These are phyloP conservation scores for Oehlia diaphana DNA, from an alignment of 192 early-diverging fungal species.

Conservation along the genomic window DNA sequence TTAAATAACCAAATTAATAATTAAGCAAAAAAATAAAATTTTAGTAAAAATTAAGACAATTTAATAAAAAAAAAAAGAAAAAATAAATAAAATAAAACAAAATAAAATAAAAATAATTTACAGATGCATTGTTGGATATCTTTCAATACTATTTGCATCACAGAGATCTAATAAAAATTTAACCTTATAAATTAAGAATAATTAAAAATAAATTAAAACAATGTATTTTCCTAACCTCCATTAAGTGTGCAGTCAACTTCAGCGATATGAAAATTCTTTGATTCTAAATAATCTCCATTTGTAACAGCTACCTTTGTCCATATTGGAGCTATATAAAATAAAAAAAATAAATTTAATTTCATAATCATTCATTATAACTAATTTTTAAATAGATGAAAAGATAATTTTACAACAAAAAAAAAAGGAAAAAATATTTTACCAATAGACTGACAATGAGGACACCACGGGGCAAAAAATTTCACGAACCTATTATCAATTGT, in stretches of 20 bases:
- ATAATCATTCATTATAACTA: neutral
- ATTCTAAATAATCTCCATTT: constrained; percentile 33
- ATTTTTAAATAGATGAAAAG: too few species aligned
- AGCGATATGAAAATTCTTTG: constrained; percentile 58
- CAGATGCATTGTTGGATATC: constrained; percentile 12
- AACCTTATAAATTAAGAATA: constrained; percentile 35
- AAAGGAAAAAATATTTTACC: constrained; percentile 31
- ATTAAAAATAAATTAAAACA: constrained; percentile 35
- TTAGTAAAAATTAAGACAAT: neutral
- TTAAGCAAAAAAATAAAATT: neutral
- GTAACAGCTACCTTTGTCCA: constrained; percentile 48
- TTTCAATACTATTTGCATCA: constrained; percentile 43
- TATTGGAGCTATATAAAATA: constrained; percentile 41
- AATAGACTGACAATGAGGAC: constrained; percentile 43
- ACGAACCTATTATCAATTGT: constrained; percentile 45
- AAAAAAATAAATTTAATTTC: neutral
- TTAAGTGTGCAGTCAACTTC: constrained; percentile 69
- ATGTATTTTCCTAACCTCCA: constrained; percentile 44
- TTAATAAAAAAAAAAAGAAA: neutral
- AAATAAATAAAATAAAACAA: too few species aligned
- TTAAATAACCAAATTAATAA: neutral
- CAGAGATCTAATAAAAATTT: constrained; percentile 31
- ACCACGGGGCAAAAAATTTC: constrained; percentile 50
- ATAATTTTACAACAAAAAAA: too few species aligned
- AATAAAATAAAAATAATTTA: constrained; percentile 12